phyloP scores from a whole-genome alignment of 192 early-diverging fungal genomes.

The Mortierella hygrophila region DNA sequence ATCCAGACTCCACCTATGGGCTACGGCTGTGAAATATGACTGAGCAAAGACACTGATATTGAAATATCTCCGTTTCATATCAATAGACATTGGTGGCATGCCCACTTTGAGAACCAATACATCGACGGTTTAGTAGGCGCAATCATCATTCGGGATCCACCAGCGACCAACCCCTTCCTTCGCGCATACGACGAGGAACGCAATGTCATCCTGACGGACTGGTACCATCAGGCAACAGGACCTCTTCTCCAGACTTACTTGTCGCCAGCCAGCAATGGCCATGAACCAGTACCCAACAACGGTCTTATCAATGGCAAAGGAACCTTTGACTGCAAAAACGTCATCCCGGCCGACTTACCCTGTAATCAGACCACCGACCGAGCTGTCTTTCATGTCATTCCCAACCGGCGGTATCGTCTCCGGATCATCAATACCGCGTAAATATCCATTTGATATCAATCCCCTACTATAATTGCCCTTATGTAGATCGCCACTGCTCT shows the following conservation, averaged over 20 bases:
- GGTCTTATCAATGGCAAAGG: conserved; percentile 66
- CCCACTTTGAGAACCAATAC: conserved; percentile 58
- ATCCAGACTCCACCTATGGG: too few relatives aligned
- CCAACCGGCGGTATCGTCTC: conserved; percentile 64
- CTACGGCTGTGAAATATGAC: too few relatives aligned
- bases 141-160: conserved; percentile 55
- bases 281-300: conserved; percentile 58
- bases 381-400: conserved; percentile 44
- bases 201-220: conserved; percentile 52
- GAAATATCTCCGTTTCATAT: background rate
- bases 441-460: background rate
- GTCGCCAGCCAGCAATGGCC: conserved; percentile 14
- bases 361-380: conserved; percentile 19
- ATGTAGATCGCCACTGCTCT: background rate
- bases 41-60: background rate
- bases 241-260: conserved; percentile 17
- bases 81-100: conserved; percentile 61
- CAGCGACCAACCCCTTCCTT: conserved; percentile 48
- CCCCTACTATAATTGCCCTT: background rate
- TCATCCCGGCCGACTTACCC: conserved; percentile 22
- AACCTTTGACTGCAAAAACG: conserved; percentile 51
- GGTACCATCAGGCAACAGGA: conserved; percentile 57
- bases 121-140: conserved; percentile 58
- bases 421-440: conserved; percentile 71
- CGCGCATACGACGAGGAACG: conserved; percentile 59